phyloP scores from a whole-genome alignment of 352 stramenopile species.

The Thalassiosira mediterranea region DNA sequence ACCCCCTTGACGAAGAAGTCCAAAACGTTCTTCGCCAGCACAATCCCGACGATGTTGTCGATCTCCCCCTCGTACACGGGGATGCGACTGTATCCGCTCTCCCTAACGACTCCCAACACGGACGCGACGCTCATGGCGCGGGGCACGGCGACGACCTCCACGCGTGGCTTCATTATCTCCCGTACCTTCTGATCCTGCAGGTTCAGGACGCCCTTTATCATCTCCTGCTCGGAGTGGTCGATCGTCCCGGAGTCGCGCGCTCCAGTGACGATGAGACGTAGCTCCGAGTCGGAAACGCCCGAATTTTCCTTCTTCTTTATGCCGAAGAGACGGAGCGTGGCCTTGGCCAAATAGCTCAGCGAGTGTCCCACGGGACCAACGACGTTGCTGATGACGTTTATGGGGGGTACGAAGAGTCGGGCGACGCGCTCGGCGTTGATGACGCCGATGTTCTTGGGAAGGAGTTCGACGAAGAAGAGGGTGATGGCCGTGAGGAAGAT shows the following conservation, averaged over 20 bases:
- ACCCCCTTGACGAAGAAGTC: conserved; percentile 92
- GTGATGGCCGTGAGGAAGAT: conserved; percentile 84
- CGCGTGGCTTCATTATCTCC: conserved; percentile 92
- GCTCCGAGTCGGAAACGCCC: conserved; percentile 85
- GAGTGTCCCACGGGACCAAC: conserved; percentile 84
- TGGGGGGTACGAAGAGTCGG: conserved; percentile 82
- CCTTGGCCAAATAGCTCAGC: conserved; percentile 81
- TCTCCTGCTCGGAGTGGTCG: conserved; percentile 92
- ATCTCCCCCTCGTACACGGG: conserved; percentile 94
- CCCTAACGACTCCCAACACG: conserved; percentile 86
- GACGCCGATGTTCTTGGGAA: conserved; percentile 88
- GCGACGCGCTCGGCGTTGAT: conserved; percentile 87
- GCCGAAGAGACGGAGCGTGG: conserved; percentile 77
- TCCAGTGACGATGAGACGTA: conserved; percentile 87
- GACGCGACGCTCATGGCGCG: conserved; percentile 77
- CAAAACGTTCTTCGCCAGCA: conserved; percentile 94
- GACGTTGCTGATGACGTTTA: conserved; percentile 82
- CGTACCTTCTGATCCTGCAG: conserved; percentile 83
- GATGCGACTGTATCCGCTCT: conserved; percentile 92
- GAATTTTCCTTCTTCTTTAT: conserved; percentile 74
- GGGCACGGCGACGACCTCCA: conserved; percentile 78
- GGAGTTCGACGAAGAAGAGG: conserved; percentile 88
- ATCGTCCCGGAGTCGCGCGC: conserved; percentile 87
- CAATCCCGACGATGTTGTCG: conserved; percentile 94
- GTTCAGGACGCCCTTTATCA: conserved; percentile 92